A percentile compares a stretch with the other conserved stretches of the same genome.
Evolutionary conservation across 257 asterid species (phyloP).

Genomic region (Solanum lignicaule): DNA sequence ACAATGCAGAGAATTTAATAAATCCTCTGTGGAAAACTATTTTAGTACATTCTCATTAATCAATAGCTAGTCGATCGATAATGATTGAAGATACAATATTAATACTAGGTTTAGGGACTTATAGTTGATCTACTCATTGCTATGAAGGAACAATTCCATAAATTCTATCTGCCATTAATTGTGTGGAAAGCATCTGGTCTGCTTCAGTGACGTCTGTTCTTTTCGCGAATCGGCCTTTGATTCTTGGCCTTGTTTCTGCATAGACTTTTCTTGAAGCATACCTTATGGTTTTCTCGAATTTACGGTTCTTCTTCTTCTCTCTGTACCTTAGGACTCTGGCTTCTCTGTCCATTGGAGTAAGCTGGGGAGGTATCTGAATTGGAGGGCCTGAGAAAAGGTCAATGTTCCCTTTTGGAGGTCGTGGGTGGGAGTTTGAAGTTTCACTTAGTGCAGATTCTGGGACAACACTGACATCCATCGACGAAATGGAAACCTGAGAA

Average conservation of each 20-base stretch:
- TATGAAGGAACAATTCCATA: conserved; percentile 56
- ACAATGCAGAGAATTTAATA: background rate
- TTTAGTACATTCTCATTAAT: background rate
- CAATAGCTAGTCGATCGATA: conserved; percentile 1
- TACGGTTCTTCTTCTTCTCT: conserved; percentile 77
- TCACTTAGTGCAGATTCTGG: conserved; percentile 52
- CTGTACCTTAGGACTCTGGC: conserved; percentile 72
- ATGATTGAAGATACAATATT: background rate
- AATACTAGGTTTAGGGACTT: background rate
- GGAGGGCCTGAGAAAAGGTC: conserved; percentile 43
- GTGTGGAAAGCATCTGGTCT: conserved; percentile 43
- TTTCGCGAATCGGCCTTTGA: conserved; percentile 77
- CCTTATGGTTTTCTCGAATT: conserved; percentile 70
- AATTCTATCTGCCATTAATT: conserved; percentile 27
- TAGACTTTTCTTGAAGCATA: conserved; percentile 90
- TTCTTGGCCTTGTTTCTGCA: conserved; percentile 74
- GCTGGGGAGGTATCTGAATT: conserved; percentile 37
- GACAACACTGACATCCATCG: conserved; percentile 51
- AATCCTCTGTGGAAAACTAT: background rate
- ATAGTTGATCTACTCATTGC: background rate
- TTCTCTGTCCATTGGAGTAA: conserved; percentile 51
- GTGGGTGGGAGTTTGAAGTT: conserved; percentile 27
- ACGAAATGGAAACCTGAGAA: conserved; percentile 46
- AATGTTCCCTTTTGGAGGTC: conserved; percentile 45
- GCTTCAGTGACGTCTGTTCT: conserved; percentile 35